Conservation (phyloP, 805 yeast species). For the Wickerhamomyces ciferrii region DNA sequence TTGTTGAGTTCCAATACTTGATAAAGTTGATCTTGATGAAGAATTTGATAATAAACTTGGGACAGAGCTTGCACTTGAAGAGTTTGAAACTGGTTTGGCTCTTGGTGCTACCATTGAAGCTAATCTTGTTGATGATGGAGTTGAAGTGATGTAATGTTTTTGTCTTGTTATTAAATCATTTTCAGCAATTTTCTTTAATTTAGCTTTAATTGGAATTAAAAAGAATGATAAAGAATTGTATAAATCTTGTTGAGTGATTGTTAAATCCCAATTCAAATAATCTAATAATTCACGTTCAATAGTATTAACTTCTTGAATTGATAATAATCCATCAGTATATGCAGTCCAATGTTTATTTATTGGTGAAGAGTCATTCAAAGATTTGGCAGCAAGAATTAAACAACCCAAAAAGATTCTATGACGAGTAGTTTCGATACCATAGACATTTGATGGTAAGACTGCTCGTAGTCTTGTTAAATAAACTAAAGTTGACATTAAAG, state of each 20-base stretch:
- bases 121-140: conserved; percentile 9
- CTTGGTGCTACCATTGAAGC: background rate
- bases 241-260: conserved; percentile 66
- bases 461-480: conserved; percentile 74
- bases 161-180: conserved; percentile 21
- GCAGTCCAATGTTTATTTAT: conserved; percentile 94
- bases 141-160: conserved; percentile 14
- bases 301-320: conserved; percentile 76
- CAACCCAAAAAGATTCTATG: conserved; percentile 91
- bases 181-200: conserved; percentile 16
- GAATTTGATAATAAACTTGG: conserved; percentile 37
- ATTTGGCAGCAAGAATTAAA: conserved; percentile 86
- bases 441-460: conserved; percentile 78
- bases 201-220: conserved; percentile 61
- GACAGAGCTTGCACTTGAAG: conserved; percentile 22
- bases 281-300: conserved; percentile 85
- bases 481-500: conserved; percentile 88
- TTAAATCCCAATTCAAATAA: conserved; percentile 81
- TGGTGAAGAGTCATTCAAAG: conserved; percentile 90
- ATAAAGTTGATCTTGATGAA: conserved; percentile 32
- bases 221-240: conserved; percentile 68
- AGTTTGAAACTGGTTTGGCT: conserved; percentile 1
- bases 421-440: conserved; percentile 89
- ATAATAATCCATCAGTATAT: conserved; percentile 82
- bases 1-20: conserved; percentile 18